phyloP scores from a whole-genome alignment of 805 yeast genomes.

The Myxozyma melibiosi region DNA sequence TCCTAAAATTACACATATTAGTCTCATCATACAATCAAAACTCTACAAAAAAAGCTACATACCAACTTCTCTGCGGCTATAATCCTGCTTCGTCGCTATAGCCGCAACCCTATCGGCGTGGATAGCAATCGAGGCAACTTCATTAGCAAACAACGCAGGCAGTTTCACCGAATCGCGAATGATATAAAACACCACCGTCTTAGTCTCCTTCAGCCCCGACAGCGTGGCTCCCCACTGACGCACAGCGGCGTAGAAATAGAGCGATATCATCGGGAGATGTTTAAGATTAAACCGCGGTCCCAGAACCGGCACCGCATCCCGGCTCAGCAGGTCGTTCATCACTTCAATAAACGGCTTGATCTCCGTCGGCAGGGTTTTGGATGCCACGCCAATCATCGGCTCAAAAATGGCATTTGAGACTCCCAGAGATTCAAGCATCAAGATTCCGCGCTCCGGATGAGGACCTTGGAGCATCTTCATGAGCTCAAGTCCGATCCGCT shows the following conservation, averaged over 20 bases:
- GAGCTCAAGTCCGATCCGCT: constrained; percentile 84
- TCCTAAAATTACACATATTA: constrained; percentile 52
- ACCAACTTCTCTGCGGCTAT: constrained; percentile 20
- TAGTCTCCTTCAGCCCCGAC: background rate
- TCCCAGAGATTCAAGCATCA: constrained; percentile 25
- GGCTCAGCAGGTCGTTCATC: background rate
- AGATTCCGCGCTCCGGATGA: constrained; percentile 31
- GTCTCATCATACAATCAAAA: background rate
- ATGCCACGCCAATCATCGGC: background rate
- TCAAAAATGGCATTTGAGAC: constrained; percentile 26
- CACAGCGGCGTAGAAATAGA: constrained; percentile 56
- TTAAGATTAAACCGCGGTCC: constrained; percentile 7
- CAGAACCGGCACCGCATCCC: constrained; percentile 7
- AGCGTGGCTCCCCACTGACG: constrained; percentile 50
- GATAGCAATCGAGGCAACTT: constrained; percentile 51
- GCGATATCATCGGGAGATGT: constrained; percentile 37
- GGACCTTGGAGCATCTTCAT: constrained; percentile 69
- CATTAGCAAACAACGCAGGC: constrained; percentile 47
- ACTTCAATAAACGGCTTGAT: background rate
- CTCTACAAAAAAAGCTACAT: constrained; percentile 36
- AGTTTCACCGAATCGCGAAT: constrained; percentile 71
- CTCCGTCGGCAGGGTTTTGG: background rate
- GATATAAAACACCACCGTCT: constrained; percentile 52
- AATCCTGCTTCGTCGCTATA: background rate
- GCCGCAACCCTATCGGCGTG: constrained; percentile 37